Conservation (phyloP, 305 asterid species). For the Fraxinus greggii region DNA sequence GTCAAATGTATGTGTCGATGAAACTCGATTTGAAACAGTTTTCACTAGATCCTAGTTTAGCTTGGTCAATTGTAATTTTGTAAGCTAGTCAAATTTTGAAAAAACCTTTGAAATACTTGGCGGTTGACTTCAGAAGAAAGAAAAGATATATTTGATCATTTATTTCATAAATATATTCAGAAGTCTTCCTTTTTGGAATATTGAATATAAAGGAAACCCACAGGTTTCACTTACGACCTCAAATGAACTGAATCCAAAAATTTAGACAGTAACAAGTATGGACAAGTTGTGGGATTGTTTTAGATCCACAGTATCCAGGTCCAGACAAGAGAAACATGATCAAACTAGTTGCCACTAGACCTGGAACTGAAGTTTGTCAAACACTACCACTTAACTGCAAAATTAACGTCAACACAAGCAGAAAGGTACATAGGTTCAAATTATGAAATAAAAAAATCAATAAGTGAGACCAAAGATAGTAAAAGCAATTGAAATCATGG, state of each 20-base stretch:
- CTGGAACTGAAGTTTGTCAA: background rate
- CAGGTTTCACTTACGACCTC: background rate
- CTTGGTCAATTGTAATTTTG: background rate
- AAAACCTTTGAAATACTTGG: background rate
- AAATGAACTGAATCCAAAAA: background rate
- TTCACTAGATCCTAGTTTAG: background rate
- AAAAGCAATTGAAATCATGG: slow-evolving; percentile 5
- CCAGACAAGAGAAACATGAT: background rate
- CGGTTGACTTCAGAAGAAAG: background rate
- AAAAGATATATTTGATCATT: background rate
- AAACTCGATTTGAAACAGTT: background rate
- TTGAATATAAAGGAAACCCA: background rate
- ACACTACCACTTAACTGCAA: background rate
- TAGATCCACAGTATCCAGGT: background rate
- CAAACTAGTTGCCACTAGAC: background rate
- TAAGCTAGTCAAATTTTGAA: background rate
- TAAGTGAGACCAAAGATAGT: slow-evolving; percentile 1
- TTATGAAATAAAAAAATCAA: background rate
- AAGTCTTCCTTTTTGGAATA: background rate
- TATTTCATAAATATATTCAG: background rate
- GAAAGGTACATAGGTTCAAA: background rate
- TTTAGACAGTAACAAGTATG: background rate
- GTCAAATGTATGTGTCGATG: background rate
- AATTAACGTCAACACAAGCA: background rate
- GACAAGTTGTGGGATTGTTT: background rate